Evolutionary conservation across 768 basidiomycete species (phyloP), one percentile per base, ranked within the genome.

Genomic region (Lentinula edodes): DNA sequence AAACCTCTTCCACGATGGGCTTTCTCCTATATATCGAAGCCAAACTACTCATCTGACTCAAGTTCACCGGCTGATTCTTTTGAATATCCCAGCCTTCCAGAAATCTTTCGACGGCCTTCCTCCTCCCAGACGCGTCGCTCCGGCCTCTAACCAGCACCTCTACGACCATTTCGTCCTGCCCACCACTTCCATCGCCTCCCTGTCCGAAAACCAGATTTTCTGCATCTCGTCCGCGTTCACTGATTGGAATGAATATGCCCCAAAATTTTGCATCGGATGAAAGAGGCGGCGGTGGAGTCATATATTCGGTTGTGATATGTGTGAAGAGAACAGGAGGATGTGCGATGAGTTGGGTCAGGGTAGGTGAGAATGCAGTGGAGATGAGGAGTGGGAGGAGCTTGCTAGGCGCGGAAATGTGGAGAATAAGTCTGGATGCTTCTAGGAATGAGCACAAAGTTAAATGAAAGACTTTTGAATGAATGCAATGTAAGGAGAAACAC

Each of bases 191-290:
- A 63, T 80, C 79, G 10, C 84, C 86, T 13, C 66, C 75, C 7
- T 74, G 67, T 0, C 87, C 88, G 65, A 83, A 87, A 16, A 89
- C 77, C 39, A 92, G 74, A 59, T 73, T 72, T 65, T 88, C 83
- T 45, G 80, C 79, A 65, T 93, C 86, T 60, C 80, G 72, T 3
- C 66, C 70, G 28, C 88, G 81, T 69, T 84, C 86, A 59, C 86
- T 83, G 61, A 91, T 70, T 0, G 90, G 88, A 7, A 85, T 71
- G 67, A 95, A 91, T 10, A 93, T 78, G 41, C 78, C 76, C 91
- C 90, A 95, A 74, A 95, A 95, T 67, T 91, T 91, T 39, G 81
- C 75, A n/a, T 79, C 75, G 0, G 82, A 66, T 8, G 84, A 82
- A 43, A 77, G 73, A 7, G 89, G 84, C 1, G 90, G 89, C 0